Base-by-base conservation (phyloP, 2,329 filamentous ascomycete species). In the Ophiostoma pallidulum region DNA sequence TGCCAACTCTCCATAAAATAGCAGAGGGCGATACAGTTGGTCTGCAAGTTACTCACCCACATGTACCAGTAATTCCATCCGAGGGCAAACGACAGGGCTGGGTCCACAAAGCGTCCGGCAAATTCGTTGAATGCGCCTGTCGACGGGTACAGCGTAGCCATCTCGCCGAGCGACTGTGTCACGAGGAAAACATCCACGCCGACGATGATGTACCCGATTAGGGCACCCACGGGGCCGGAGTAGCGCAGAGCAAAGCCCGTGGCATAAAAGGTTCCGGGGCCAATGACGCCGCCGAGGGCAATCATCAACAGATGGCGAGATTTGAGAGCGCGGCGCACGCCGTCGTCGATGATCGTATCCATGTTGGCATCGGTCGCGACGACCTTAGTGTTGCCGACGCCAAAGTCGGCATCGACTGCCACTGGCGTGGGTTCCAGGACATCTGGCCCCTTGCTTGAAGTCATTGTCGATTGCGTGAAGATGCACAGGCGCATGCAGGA, bases 141-240 rank as follows among this genome's bases (percentile, higher is more conserved):
- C 51, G 78, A 60, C 8, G 78, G 75, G 38, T 81, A 70, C 64
- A 77, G 79, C n/a, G 78, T 71, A 10, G 77, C 75, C 66, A 82
- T 74, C 60, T 78, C 75, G 19, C 70, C 70, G 48, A 81, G 72
- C 56, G 32, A 41, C 48, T 54, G 49, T 36, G 68, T 62, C 36
- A 62, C 59, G 50, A 63, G 63, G 45, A 74, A 62, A 55, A 73
- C 54, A 22, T 69, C 63, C 41, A 67, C 61, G 42, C 74, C 62
- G 45, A 73, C 64, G 14, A 62, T 54, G 53, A 64, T 66, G 51
- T 66, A 66, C 50, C 67, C 60, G 37, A 75, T 58, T 9, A 68
- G 61, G 20, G 66, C 53, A 8, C 55, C 66, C 4, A 63, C 61
- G 18, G 69, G 67, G n/a, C 69, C 70, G 54, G 67, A 66, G 28